phyloP scores from a whole-genome alignment of 2,329 filamentous ascomycete species.

The Coccinonectria pachysandricola region DNA sequence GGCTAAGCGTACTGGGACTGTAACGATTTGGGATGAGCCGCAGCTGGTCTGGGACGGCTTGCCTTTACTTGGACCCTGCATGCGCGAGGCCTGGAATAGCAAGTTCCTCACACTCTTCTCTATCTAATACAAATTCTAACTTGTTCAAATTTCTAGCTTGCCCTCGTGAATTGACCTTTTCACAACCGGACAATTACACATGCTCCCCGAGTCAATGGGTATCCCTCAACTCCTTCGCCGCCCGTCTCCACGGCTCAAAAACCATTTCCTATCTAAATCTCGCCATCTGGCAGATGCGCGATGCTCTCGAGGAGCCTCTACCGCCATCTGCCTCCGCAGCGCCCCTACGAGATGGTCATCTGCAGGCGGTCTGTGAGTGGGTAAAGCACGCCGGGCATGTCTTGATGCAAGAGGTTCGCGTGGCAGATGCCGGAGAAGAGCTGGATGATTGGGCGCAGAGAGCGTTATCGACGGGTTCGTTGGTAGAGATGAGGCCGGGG shows the following conservation, averaged over 20 bases:
- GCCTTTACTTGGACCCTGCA: constrained; percentile 20
- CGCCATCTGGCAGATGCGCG: constrained; percentile 22
- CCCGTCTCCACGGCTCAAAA: constrained; percentile 18
- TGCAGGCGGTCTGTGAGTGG: constrained; percentile 20
- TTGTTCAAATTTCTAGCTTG: too few relatives aligned
- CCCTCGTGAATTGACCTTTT: too few relatives aligned
- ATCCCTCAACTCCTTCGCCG: constrained; percentile 24
- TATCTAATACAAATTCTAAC: too few relatives aligned
- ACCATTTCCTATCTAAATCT: constrained; percentile 17
- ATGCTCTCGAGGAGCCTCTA: constrained; percentile 18
- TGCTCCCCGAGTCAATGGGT: constrained; percentile 16
- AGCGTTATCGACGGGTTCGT: constrained; percentile 11
- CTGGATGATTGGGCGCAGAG: constrained; percentile 12
- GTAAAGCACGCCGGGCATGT: constrained; percentile 21
- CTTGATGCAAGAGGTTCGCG: too few relatives aligned
- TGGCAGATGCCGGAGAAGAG: too few relatives aligned
- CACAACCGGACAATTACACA: too few relatives aligned
- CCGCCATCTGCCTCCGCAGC: constrained; percentile 1
- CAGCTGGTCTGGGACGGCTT: constrained; percentile 20
- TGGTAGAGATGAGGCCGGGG: constrained; percentile 8
- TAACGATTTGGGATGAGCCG: constrained; percentile 19
- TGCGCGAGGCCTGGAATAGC: constrained; percentile 23
- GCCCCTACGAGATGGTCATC: constrained; percentile 9
- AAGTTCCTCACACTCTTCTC: constrained; percentile 8
- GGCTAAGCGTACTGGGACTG: constrained; percentile 11